Evolutionary conservation across 805 yeast species (phyloP), one percentile per base, ranked within the genome.

Genomic region (Wickerhamiella alocasiicola): DNA sequence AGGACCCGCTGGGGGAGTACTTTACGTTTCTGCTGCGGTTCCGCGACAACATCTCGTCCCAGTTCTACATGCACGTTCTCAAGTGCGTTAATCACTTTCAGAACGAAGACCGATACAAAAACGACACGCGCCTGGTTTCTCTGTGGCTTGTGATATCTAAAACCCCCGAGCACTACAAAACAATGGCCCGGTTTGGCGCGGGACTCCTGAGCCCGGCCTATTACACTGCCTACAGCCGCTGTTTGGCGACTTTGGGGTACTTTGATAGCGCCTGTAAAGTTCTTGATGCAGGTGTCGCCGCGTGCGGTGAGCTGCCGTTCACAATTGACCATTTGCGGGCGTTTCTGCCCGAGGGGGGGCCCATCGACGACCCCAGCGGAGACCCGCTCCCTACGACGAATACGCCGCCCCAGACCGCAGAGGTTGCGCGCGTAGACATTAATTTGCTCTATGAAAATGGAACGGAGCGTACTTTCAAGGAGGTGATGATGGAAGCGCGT

Each of bases 1-100:
- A 85, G 60, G 95, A 87, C 56, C 95, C 95, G 0, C 55, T 85
- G 17, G 83, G 81, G 46, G 72, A 76, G 1, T 84, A 70, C 56
- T 47, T 83, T n/a, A 78, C 77, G 15, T 85, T 82, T 51, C 64
- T 85, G 9, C 55, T 65, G n/a, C 84, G 94, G 94, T 70, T 74
- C 9, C 74, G 70, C 44, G 70, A 46, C 13, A 15, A 24, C 13
- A 7, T 20, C 7, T 4, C 20, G 1, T 17, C 12, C 12, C 26
- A 36, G 33, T 11, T 6, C 19, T 13, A 16, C 4, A 24, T 27
- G 12, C 54, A 81, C 9, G 62, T 87, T 25, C 94, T 83, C 53
- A 62, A 78, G 35, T 79, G 91, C 49, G 77, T 93, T 0, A 69
- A 74, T 29, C 67, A 66, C 45, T 81, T 83, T 54, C 66, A 76